Base-by-base conservation (phyloP, 1,284 basidiomycete species). In the Ustilago crameri region DNA sequence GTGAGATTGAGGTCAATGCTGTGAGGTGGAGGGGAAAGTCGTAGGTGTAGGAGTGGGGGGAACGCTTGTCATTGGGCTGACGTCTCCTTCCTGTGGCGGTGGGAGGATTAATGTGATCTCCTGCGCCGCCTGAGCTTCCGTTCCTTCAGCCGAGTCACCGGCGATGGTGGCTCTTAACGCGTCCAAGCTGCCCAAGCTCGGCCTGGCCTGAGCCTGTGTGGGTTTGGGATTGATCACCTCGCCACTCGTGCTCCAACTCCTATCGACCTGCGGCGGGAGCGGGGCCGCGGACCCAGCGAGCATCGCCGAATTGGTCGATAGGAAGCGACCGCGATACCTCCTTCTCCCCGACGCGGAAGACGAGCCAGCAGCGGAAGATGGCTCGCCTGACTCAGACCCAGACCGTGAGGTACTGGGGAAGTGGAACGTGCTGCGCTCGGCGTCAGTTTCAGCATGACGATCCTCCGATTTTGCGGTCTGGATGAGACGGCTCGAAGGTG, bases 231-330 rank as follows among this genome's bases (percentile, higher is more conserved):
- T 3, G 46, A 48, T 37, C 26, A n/a, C 51, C 37, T 38, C 4
- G 53, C 49, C 2, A 20, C 24, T 1, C 35, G 45, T 20, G 32
- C 30, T 54, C 1, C 42, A 42, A n/a, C 37, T 51, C 1, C 44
- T 27, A 55, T 63, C 60, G 1, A 63, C 45, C 14, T 63, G 48
- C 5, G 60, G 60, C 15, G 52, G 51, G 20, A 61, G 18, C 1
- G 58, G 51, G 5, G 34, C 41, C 12, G 30, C 30, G 5, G 30
- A 30, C 30, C 30, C 41, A 41, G 51, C 42, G 3, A 51, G 51
- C 5, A 44, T 54, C 3, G 52, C 59, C 3, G 60, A 51, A 5
- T 45, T 49, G 0, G 59, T 62, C 10, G 49, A 51, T 18, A 63
- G 17, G 10, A 63, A 52, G 3, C 59, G 26, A 2, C 43, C 59